A percentile compares a stretch with the other conserved stretches of the same genome.
phyloP scores from a whole-genome alignment of 805 yeast species.

The Ogataea trehaloabstinens region DNA sequence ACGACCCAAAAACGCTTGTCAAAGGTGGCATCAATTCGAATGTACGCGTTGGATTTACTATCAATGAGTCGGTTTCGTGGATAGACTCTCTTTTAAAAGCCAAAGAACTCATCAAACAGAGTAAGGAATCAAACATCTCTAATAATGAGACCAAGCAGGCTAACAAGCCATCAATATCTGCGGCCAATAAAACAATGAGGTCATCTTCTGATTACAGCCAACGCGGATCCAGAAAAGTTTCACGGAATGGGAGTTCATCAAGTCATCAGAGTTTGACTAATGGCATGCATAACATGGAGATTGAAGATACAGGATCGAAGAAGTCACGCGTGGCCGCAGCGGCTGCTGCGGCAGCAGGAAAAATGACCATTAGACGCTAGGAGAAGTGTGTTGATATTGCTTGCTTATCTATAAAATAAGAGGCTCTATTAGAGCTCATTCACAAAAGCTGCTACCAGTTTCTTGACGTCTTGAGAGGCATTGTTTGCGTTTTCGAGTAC shows the following conservation, averaged over 20 bases:
- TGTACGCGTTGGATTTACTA: slow-evolving; percentile 35
- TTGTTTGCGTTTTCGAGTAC: slow-evolving; percentile 77
- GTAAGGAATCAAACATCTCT: slow-evolving; percentile 12
- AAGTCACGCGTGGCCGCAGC: slow-evolving; percentile 20
- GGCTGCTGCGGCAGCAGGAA: slow-evolving; percentile 23
- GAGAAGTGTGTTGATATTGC: slow-evolving; percentile 1
- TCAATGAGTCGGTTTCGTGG: slow-evolving; percentile 59
- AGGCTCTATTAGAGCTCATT: slow-evolving; percentile 11
- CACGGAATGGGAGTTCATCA: slow-evolving; percentile 3
- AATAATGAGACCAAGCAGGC: no score
- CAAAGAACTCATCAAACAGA: slow-evolving; percentile 48
- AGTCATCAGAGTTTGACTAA: background rate
- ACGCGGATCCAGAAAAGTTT: background rate
- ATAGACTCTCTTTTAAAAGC: slow-evolving; percentile 68
- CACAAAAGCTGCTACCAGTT: slow-evolving; percentile 61
- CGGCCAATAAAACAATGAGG: background rate
- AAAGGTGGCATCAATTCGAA: slow-evolving; percentile 34
- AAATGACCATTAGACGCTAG: slow-evolving; percentile 6
- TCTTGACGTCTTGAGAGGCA: slow-evolving; percentile 81
- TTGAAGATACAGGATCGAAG: slow-evolving; percentile 1
- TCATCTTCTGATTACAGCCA: slow-evolving; percentile 1
- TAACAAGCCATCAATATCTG: slow-evolving; percentile 4
- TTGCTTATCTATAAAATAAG: background rate
- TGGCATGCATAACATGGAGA: slow-evolving; percentile 4
- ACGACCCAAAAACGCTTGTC: slow-evolving; percentile 34